Percentiles rank a stretch among this genome's conserved stretches.
These are phyloP conservation scores for Trametes sanguinea DNA, from an alignment of 768 basidiomycete genomes.

Conservation along the genomic window DNA sequence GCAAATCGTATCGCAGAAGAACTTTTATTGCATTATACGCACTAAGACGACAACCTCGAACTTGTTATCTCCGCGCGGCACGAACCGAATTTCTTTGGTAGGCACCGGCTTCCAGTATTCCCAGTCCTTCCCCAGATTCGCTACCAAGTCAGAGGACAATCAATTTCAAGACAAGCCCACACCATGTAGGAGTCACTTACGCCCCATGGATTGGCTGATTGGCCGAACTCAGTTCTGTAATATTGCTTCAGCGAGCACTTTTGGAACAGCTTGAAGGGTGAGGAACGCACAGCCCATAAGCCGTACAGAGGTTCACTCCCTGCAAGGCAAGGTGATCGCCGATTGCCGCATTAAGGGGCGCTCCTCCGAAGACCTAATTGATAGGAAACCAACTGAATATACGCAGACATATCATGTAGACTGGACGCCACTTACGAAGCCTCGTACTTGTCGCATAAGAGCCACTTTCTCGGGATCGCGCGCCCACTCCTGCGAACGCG, in stretches of 20 bases:
- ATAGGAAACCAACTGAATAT: background rate
- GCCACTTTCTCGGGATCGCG: constrained; percentile 23
- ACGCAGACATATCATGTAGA: background rate
- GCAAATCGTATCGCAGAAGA: no score
- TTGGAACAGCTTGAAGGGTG: no score
- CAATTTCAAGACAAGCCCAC: no score
- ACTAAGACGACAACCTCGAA: constrained; percentile 13
- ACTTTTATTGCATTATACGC: background rate
- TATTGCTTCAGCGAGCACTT: background rate
- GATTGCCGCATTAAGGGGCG: constrained; percentile 37
- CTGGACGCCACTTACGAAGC: background rate
- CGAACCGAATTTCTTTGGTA: background rate
- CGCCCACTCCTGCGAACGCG: constrained; percentile 18
- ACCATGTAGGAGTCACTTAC: background rate
- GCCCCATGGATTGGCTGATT: background rate
- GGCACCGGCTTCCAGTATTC: background rate
- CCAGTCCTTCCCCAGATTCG: constrained; percentile 8
- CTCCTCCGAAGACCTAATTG: constrained; percentile 40
- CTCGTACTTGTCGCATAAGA: constrained; percentile 13
- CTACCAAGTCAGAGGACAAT: background rate
- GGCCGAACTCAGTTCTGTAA: constrained; percentile 16
- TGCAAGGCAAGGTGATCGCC: constrained; percentile 37
- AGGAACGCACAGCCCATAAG: constrained; percentile 42
- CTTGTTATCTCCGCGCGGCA: constrained; percentile 2
- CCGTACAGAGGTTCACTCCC: constrained; percentile 35